phyloP scores from a whole-genome alignment of 2,329 filamentous ascomycete species.

The Fusarium sp. region DNA sequence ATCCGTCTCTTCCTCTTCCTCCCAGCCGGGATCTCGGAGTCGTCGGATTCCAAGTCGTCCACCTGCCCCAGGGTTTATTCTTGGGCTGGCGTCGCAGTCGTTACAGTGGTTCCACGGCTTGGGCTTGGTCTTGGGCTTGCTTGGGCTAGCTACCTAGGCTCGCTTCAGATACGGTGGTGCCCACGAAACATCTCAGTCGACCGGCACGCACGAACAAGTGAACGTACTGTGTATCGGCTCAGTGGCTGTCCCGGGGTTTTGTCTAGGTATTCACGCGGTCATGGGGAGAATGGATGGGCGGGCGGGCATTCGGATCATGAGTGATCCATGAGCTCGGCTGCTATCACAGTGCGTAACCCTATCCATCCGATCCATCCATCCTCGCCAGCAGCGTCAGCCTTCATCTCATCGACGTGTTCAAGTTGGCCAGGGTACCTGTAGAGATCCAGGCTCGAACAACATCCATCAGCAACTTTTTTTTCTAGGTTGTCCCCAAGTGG shows the following conservation, averaged over 20 bases:
- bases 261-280: conserved; percentile 17
- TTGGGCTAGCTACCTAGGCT: conserved; percentile 21
- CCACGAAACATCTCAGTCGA: conserved; percentile 26
- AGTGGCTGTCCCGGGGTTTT: conserved; percentile 31
- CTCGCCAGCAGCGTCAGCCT: conserved; percentile 1
- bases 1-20: neutral
- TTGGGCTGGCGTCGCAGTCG: conserved; percentile 25
- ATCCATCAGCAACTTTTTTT: conserved; percentile 4
- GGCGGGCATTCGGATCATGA: conserved; percentile 27
- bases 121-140: conserved; percentile 15
- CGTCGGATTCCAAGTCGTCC: conserved; percentile 22
- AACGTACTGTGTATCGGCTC: conserved; percentile 10
- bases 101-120: conserved; percentile 28
- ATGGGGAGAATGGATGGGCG: conserved; percentile 28
- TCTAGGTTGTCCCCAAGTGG: neutral
- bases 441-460: neutral
- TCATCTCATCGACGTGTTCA: neutral
- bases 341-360: neutral
- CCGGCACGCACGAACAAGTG: conserved; percentile 18
- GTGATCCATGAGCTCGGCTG: conserved; percentile 14
- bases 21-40: conserved; percentile 20
- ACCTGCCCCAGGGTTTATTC: conserved; percentile 18
- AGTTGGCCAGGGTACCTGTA: neutral
- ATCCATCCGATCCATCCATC: neutral
- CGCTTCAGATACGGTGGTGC: conserved; percentile 22